A percentile compares a stretch with the other conserved stretches of the same genome.
phyloP scores from a whole-genome alignment of 495 filamentous ascomycete species.

The Aspergillus incahuasiensis region DNA sequence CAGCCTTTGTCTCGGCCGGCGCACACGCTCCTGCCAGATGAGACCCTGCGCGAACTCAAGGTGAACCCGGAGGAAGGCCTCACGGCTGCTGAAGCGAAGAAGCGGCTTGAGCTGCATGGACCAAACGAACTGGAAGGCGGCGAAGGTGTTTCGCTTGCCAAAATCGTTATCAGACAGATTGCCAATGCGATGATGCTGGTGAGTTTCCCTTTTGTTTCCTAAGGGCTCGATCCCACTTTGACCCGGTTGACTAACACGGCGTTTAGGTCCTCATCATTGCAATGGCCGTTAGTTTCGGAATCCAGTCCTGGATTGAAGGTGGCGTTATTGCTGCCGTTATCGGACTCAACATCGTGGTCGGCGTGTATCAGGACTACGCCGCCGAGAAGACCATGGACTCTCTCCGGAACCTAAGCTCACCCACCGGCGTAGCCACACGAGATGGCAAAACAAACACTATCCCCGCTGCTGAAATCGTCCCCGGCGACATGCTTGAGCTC shows the following conservation, averaged over 20 bases:
- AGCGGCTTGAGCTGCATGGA: slow-evolving; percentile 53
- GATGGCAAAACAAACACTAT: slow-evolving; percentile 49
- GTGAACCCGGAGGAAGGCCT: slow-evolving; percentile 61
- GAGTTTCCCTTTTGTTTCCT: slow-evolving; percentile 18
- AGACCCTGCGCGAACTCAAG: slow-evolving; percentile 53
- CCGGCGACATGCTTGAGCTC: slow-evolving; percentile 64
- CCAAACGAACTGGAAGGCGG: slow-evolving; percentile 58
- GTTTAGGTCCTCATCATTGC: slow-evolving; percentile 59
- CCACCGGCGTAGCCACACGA: slow-evolving; percentile 55
- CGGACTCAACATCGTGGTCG: slow-evolving; percentile 60
- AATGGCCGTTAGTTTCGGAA: slow-evolving; percentile 67
- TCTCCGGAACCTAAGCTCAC: slow-evolving; percentile 57
- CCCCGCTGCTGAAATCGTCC: slow-evolving; percentile 52
- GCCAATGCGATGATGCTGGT: slow-evolving; percentile 67
- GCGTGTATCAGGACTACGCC: slow-evolving; percentile 66
- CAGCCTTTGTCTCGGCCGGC: slow-evolving; percentile 53
- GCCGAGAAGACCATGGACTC: slow-evolving; percentile 77
- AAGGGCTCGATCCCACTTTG: background rate
- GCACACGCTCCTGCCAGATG: slow-evolving; percentile 54
- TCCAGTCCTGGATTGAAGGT: slow-evolving; percentile 66
- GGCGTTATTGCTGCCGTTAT: slow-evolving; percentile 64
- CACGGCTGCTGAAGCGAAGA: slow-evolving; percentile 48
- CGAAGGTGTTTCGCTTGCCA: slow-evolving; percentile 50
- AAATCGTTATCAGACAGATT: slow-evolving; percentile 57
- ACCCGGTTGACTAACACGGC: background rate